Evolutionary conservation across 2,329 filamentous ascomycete genomes (phyloP), one percentile per base, ranked within the genome.

Genomic region (Paraphoma chrysanthemicola): DNA sequence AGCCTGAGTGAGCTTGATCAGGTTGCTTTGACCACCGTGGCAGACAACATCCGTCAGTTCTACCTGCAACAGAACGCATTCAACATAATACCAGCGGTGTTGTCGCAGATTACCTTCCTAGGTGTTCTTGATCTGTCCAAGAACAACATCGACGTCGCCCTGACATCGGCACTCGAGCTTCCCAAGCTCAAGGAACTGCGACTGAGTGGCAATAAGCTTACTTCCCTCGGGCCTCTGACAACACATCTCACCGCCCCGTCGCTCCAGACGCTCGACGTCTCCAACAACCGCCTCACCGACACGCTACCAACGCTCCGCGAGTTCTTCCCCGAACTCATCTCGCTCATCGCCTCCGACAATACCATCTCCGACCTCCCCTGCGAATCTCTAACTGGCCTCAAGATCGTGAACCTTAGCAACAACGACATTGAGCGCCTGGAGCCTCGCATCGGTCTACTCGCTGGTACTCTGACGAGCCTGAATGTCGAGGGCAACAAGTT

Each of bases 401-500:
- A 87, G 62, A 85, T 90, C 5, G 86, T 96, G 2, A 92, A 96
- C 72, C 86, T 92, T 8, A 87, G 87, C 62, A 93, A 92, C 75
- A 98, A 98, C 70, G 90, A 94, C 48, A 92, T 98, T 60, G 85
- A 86, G n/a, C 86, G 87, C 45, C 80, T 98, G 12, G 91, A 95
- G 57, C 90, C 93, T 0, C 87, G 89, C 7, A 83, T 98, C 10
- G 94, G 94, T 0, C 80, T 96, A 11, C 81, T 96, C 0, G 88
- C 89, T 23, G 89, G 88, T 1, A 81, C 67, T 60, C 86, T 78
- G 80, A 90, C 82, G 76, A 85, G 82, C 51, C 80, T 97, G 9
- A 90, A 96, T 46, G 90, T 97, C 4, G 86, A 86, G 29, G 93
- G 93, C 0, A 98, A 98, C 73, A 84, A 88, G 31, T 98, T 98